Evolutionary conservation across 352 stramenopile genomes (phyloP).

Genomic region (Thalassiosira livingstoniorum): DNA sequence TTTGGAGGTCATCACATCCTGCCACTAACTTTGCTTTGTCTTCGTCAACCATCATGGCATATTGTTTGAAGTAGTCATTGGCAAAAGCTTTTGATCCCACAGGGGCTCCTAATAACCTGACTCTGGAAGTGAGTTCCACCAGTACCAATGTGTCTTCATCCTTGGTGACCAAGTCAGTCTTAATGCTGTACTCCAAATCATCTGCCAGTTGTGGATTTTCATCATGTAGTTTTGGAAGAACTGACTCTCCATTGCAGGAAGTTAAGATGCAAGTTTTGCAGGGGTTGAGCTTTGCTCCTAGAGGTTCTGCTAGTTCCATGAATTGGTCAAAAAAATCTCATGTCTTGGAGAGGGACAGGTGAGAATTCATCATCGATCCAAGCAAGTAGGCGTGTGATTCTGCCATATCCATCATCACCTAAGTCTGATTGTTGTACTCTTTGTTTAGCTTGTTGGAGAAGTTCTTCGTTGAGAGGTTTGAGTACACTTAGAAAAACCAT

Average conservation of each 20-base stretch:
- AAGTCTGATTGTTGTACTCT: not conserved
- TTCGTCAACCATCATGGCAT: not conserved
- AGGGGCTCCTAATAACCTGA: not conserved
- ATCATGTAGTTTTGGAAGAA: not conserved
- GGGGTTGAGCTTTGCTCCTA: slow-evolving; percentile 12
- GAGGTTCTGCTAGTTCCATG: not conserved
- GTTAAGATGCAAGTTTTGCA: slow-evolving; percentile 7
- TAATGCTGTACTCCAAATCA: too few species aligned
- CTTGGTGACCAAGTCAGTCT: not conserved
- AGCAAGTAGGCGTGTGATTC: slow-evolving; percentile 20
- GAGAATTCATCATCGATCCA: slow-evolving; percentile 14
- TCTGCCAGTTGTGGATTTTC: too few species aligned
- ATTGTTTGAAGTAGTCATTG: not conserved
- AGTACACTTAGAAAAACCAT: slow-evolving; percentile 30
- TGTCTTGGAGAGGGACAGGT: slow-evolving; percentile 13
- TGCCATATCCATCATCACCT: slow-evolving; percentile 22
- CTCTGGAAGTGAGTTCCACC: not conserved
- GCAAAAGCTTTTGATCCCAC: not conserved
- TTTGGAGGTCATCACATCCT: not conserved
- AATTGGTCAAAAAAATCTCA: slow-evolving; percentile 8
- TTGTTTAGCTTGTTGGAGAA: not conserved
- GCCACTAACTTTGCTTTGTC: not conserved
- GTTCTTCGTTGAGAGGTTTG: not conserved
- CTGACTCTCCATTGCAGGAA: not conserved
- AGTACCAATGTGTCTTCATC: not conserved